phyloP scores from a whole-genome alignment of 768 basidiomycete species.

The Boletus eberwhitei region DNA sequence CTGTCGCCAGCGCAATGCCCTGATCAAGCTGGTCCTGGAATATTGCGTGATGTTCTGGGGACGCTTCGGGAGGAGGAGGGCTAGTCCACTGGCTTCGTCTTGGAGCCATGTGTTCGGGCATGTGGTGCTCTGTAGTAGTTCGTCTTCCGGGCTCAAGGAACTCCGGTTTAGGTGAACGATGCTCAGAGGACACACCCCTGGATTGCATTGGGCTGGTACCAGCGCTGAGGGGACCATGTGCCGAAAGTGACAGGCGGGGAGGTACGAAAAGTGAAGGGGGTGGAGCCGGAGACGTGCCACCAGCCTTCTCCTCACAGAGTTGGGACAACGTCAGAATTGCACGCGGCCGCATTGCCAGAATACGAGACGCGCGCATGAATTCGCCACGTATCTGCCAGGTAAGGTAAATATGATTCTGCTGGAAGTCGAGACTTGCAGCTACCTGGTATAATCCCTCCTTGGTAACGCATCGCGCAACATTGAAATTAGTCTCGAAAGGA shows the following conservation, averaged over 20 bases:
- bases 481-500: constrained; percentile 95
- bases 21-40: constrained; percentile 69
- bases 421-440: background rate
- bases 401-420: background rate
- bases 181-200: constrained; percentile 40
- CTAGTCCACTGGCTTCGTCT: constrained; percentile 81
- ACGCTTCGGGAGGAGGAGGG: constrained; percentile 75
- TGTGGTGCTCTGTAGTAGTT: constrained; percentile 30
- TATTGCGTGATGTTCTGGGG: constrained; percentile 58
- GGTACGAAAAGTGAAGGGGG: constrained; percentile 41
- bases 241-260: constrained; percentile 49
- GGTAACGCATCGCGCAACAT: constrained; percentile 95
- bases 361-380: constrained; percentile 93
- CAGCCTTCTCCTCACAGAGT: constrained; percentile 86
- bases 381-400: constrained; percentile 85
- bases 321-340: constrained; percentile 81
- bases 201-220: constrained; percentile 59
- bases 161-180: constrained; percentile 49
- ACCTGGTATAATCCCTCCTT: constrained; percentile 95
- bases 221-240: constrained; percentile 69
- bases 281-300: constrained; percentile 38
- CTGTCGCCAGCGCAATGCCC: constrained; percentile 66
- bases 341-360: constrained; percentile 74
- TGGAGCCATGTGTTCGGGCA: constrained; percentile 77
- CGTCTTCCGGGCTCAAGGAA: constrained; percentile 44